Evolutionary conservation across 179 eudicot species (phyloP), one percentile per base, ranked within the genome.

Genomic region (Nepenthes alata): DNA sequence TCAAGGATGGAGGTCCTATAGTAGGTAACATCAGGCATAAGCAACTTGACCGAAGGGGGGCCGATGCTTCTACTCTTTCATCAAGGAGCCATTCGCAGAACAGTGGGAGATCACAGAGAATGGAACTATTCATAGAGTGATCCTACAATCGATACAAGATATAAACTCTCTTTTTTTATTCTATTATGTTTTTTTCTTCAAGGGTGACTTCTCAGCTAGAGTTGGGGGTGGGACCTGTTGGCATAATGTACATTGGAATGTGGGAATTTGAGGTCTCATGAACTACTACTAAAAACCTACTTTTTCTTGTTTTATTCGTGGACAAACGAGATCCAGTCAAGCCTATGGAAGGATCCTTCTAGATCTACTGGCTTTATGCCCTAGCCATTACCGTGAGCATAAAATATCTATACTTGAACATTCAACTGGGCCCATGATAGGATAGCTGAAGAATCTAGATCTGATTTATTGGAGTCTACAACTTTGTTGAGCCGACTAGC

Each of bases 401-500:
- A 25, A 25, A 25, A 25, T 25, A 25, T 25, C 25, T 25, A 25
- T 25, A 25, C 25, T 25, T 25, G 25, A 25, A 25, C 25, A 25
- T 25, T 25, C 25, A 25, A 25, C 25, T 25, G 25, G 25, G 25
- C 25, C 25, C 47, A 9, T 57, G 49, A 13, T 35, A 58, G 49
- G 49, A 58, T 58, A 58, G 61, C 49, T 39, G 49, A 39, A 10
- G 48, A 39, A 58, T 39, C 61, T 39, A 11, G 61, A 39, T 58
- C 48, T 58, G 35, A 58, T 38, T 25, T 58, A 58, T 38, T 58
- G 35, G 61, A 16, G 39, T 53, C 53, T 45, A 47, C 53, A 47
- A 60, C 63, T 60, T 60, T 11, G 39, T 53, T 34, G 11, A 60
- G 63, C 63, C 39, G 7, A 60, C 63, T 45, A 60, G 63, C 53